Evolutionary conservation across 2,329 filamentous ascomycete genomes (phyloP).

Genomic region (Nannizzia gypsea): DNA sequence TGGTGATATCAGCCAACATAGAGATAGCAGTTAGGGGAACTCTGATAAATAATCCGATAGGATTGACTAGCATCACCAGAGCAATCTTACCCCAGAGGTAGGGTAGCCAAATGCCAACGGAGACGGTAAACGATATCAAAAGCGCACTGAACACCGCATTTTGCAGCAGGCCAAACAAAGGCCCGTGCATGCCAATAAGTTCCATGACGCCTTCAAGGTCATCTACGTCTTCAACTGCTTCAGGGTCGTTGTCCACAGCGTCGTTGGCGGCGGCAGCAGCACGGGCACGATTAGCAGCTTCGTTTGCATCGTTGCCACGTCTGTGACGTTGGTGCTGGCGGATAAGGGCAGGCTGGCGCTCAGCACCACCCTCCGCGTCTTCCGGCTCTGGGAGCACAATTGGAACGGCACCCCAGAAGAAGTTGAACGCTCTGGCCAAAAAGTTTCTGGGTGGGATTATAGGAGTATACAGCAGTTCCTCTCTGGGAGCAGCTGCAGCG

Average conservation of each 20-base stretch:
- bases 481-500: not conserved
- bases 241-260: slow-evolving; percentile 55
- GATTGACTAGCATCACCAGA: slow-evolving; percentile 67
- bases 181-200: slow-evolving; percentile 90
- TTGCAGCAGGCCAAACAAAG: slow-evolving; percentile 77
- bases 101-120: slow-evolving; percentile 75
- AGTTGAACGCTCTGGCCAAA: slow-evolving; percentile 25
- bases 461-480: not conserved
- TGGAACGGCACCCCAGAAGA: slow-evolving; percentile 36
- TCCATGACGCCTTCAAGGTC: slow-evolving; percentile 95
- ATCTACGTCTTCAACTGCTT: slow-evolving; percentile 59
- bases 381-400: slow-evolving; percentile 16
- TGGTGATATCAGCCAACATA: slow-evolving; percentile 61
- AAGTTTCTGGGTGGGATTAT: slow-evolving; percentile 15
- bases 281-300: slow-evolving; percentile 16
- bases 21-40: slow-evolving; percentile 63
- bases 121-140: slow-evolving; percentile 75
- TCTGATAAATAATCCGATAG: slow-evolving; percentile 52
- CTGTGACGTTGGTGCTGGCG: slow-evolving; percentile 14
- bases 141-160: slow-evolving; percentile 92
- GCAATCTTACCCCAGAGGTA: slow-evolving; percentile 84
- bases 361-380: slow-evolving; percentile 39
- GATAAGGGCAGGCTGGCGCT: slow-evolving; percentile 16
- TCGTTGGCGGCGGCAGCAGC: slow-evolving; percentile 45
- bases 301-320: slow-evolving; percentile 24